Percentiles rank a stretch among this genome's conserved stretches.
These are phyloP conservation scores for Epichloe uncinata DNA, from an alignment of 2,329 filamentous ascomycete genomes.

Conservation along the genomic window DNA sequence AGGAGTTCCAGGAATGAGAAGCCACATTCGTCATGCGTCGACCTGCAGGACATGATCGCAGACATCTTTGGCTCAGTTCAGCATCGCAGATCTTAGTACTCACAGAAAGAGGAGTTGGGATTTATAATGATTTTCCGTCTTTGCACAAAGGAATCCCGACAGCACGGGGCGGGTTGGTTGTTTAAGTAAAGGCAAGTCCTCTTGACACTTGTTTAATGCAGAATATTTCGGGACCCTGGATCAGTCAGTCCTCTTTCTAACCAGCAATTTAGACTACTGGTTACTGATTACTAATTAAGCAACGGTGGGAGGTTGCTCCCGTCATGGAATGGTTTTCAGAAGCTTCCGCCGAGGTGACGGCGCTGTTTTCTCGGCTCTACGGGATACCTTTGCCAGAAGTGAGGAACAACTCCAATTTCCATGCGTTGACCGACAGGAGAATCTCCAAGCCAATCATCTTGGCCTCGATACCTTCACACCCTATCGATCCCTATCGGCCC, in stretches of 20 bases:
- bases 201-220: not conserved
- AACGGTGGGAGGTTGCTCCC: not conserved
- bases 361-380: not conserved
- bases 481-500: slow-evolving; percentile 3
- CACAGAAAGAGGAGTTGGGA: too few relatives aligned
- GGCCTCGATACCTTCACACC: slow-evolving; percentile 2
- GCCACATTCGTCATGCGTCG: not conserved
- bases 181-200: not conserved
- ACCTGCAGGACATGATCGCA: not conserved
- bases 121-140: too few relatives aligned
- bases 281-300: not conserved
- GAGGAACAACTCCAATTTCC: not conserved
- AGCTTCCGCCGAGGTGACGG: not conserved
- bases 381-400: not conserved
- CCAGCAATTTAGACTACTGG: too few relatives aligned
- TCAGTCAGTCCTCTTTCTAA: too few relatives aligned
- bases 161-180: not conserved
- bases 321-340: not conserved
- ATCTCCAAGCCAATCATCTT: not conserved
- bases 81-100: not conserved
- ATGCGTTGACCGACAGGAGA: not conserved
- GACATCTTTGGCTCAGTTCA: not conserved
- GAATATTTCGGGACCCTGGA: too few relatives aligned
- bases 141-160: not conserved
- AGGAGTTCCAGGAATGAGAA: not conserved